A percentile compares a stretch with the other conserved stretches of the same genome.
Evolutionary conservation across 2,329 filamentous ascomycete species (phyloP).

Genomic region (Colletotrichum ledebouriae): DNA sequence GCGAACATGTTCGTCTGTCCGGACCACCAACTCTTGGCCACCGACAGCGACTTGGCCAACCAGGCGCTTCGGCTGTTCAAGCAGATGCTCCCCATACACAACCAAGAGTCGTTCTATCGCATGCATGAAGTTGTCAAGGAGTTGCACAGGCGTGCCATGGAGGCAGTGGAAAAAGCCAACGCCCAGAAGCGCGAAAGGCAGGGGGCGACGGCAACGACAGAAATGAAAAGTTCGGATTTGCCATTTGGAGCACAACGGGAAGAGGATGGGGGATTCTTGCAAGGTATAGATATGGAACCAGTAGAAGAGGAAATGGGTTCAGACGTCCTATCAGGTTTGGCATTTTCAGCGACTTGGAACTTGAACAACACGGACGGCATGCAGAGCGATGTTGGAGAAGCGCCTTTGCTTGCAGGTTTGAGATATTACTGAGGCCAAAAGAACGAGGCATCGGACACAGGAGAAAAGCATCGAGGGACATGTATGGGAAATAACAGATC

Average conservation of each 20-base stretch:
- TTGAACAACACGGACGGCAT: neutral
- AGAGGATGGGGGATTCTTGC: slow-evolving; percentile 33
- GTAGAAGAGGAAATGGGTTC: slow-evolving; percentile 5
- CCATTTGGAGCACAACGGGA: slow-evolving; percentile 34
- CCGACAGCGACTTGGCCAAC: slow-evolving; percentile 49
- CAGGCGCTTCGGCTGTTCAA: slow-evolving; percentile 49
- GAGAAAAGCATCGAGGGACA: neutral
- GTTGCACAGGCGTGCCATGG: slow-evolving; percentile 37
- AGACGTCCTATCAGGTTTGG: neutral
- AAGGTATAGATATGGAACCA: neutral
- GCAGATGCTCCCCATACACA: slow-evolving; percentile 22
- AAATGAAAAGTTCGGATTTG: slow-evolving; percentile 6
- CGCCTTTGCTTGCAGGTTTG: neutral
- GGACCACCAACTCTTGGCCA: slow-evolving; percentile 44
- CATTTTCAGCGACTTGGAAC: slow-evolving; percentile 9
- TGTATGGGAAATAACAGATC: no score
- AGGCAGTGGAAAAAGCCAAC: slow-evolving; percentile 32
- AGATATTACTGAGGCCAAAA: neutral
- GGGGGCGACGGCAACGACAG: slow-evolving; percentile 18
- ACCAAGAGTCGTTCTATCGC: slow-evolving; percentile 19
- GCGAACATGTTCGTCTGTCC: slow-evolving; percentile 51
- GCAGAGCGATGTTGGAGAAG: slow-evolving; percentile 2
- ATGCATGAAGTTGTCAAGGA: slow-evolving; percentile 41
- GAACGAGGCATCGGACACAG: neutral
- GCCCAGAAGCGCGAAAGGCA: slow-evolving; percentile 18